Evolutionary conservation across 2,329 filamentous ascomycete genomes (phyloP).

Genomic region (Plenodomus lindquistii): DNA sequence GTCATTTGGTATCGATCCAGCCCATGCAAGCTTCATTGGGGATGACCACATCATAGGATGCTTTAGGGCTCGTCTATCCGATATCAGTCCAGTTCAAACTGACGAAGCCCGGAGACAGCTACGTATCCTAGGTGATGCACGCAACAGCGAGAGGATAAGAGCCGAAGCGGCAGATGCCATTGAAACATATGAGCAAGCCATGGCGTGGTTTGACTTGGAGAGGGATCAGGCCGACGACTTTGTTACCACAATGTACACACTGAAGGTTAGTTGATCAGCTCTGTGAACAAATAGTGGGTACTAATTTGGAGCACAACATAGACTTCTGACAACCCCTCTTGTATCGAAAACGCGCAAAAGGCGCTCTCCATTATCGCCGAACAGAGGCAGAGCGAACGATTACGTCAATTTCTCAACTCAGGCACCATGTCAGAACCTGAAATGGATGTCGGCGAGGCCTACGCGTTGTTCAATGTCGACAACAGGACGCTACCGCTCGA

Average conservation of each 20-base stretch:
- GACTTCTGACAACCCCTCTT: slow-evolving; percentile 56
- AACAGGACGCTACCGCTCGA: slow-evolving; percentile 58
- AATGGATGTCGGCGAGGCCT: slow-evolving; percentile 55
- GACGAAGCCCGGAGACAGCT: slow-evolving; percentile 61
- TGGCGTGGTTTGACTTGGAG: slow-evolving; percentile 62
- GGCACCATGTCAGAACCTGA: slow-evolving; percentile 54
- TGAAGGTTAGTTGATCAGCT: slow-evolving; percentile 52
- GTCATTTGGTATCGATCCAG: slow-evolving; percentile 59
- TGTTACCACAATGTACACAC: slow-evolving; percentile 59
- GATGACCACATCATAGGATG: slow-evolving; percentile 66
- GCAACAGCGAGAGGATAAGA: slow-evolving; percentile 61
- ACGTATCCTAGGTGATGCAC: slow-evolving; percentile 62
- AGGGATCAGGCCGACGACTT: slow-evolving; percentile 58
- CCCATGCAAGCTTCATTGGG: slow-evolving; percentile 46
- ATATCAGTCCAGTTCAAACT: slow-evolving; percentile 58
- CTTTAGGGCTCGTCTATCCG: slow-evolving; percentile 62
- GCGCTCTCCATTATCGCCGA: slow-evolving; percentile 64
- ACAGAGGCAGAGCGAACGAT: slow-evolving; percentile 57
- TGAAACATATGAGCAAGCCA: slow-evolving; percentile 66
- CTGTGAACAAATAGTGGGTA: neutral
- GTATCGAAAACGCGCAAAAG: slow-evolving; percentile 55
- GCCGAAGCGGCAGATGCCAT: slow-evolving; percentile 62
- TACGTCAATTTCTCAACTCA: slow-evolving; percentile 58
- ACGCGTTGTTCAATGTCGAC: slow-evolving; percentile 48
- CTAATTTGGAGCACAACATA: slow-evolving; percentile 23